Conservation (phyloP, 2,329 filamentous ascomycete species). For the Knoxdaviesia capensis region DNA sequence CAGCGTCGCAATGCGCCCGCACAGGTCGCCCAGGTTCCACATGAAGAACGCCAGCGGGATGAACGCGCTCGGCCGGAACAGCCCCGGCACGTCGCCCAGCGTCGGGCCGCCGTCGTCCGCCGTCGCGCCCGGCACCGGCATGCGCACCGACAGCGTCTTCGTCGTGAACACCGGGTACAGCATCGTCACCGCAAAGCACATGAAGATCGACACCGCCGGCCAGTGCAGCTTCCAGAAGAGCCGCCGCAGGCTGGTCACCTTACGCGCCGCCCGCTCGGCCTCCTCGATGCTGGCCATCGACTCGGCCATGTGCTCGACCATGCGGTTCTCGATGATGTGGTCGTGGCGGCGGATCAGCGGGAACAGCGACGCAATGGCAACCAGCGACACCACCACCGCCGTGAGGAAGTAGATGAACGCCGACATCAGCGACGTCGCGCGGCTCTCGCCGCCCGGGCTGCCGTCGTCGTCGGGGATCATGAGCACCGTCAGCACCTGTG, state of each 20-base stretch:
- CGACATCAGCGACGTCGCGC: constrained; percentile 32
- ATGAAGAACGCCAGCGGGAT: constrained; percentile 79
- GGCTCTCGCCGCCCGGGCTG: constrained; percentile 9
- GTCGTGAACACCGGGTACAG: constrained; percentile 83
- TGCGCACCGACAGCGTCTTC: constrained; percentile 29
- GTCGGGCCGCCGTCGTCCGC: constrained; percentile 7
- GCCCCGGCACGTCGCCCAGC: constrained; percentile 18
- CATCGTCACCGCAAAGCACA: constrained; percentile 77
- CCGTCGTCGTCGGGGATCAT: constrained; percentile 11
- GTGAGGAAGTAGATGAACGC: constrained; percentile 87
- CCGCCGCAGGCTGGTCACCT: constrained; percentile 31
- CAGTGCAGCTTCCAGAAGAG: constrained; percentile 65
- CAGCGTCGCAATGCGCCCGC: constrained; percentile 50
- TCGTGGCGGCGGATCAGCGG: constrained; percentile 46
- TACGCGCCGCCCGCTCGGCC: constrained; percentile 27
- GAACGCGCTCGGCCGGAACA: constrained; percentile 59
- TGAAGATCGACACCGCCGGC: constrained; percentile 54
- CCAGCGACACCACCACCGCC: constrained; percentile 53
- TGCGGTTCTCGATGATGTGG: constrained; percentile 27
- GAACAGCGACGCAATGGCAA: constrained; percentile 53
- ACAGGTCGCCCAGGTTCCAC: constrained; percentile 80
- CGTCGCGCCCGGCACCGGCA: background rate
- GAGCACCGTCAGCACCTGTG: constrained; percentile 70
- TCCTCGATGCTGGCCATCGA: constrained; percentile 30
- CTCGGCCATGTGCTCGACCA: constrained; percentile 25